Evolutionary conservation across 1,284 basidiomycete species (phyloP).

Genomic region (Trametes sp.): DNA sequence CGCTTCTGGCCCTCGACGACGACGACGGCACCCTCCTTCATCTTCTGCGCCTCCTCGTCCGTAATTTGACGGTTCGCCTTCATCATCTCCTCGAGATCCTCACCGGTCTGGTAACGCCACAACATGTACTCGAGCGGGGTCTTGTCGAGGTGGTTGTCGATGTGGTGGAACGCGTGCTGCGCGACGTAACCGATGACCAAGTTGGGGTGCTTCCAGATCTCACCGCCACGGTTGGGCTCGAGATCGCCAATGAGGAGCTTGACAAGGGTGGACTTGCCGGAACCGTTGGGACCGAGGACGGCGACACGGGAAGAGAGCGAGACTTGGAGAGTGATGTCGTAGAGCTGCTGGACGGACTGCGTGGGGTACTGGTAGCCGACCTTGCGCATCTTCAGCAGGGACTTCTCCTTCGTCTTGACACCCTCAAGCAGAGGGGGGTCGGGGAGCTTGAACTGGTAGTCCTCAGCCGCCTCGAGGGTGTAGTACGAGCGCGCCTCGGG

Average conservation of each 20-base stretch:
- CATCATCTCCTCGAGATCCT: conserved; percentile 95
- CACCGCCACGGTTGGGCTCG: conserved; percentile 95
- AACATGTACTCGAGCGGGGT: conserved; percentile 98
- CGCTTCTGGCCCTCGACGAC: conserved; percentile 95
- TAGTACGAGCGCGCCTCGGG: conserved; percentile 99
- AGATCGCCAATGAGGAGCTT: conserved; percentile 98
- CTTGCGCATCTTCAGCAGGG: conserved; percentile 96
- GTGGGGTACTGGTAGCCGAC: conserved; percentile 97
- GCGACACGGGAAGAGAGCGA: conserved; percentile 98
- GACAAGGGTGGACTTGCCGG: conserved; percentile 98
- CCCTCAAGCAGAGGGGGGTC: conserved; percentile 96
- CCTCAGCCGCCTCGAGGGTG: conserved; percentile 91
- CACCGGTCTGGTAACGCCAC: conserved; percentile 99
- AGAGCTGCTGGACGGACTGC: conserved; percentile 86
- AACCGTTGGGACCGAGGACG: conserved; percentile 96
- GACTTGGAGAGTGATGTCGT: conserved; percentile 95
- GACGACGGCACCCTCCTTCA: conserved; percentile 92
- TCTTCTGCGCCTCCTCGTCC: conserved; percentile 92
- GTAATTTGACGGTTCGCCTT: conserved; percentile 90
- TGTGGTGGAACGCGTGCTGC: conserved; percentile 99
- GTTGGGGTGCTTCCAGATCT: conserved; percentile 99
- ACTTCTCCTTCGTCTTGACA: conserved; percentile 99
- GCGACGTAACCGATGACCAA: conserved; percentile 99
- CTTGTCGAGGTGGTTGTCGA: conserved; percentile 97
- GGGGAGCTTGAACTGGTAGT: conserved; percentile 97